A percentile compares a stretch with the other conserved stretches of the same genome.
These are phyloP conservation scores for Metschnikowia chrysomelidarum DNA, from an alignment of 805 yeast genomes.

Conservation along the genomic window DNA sequence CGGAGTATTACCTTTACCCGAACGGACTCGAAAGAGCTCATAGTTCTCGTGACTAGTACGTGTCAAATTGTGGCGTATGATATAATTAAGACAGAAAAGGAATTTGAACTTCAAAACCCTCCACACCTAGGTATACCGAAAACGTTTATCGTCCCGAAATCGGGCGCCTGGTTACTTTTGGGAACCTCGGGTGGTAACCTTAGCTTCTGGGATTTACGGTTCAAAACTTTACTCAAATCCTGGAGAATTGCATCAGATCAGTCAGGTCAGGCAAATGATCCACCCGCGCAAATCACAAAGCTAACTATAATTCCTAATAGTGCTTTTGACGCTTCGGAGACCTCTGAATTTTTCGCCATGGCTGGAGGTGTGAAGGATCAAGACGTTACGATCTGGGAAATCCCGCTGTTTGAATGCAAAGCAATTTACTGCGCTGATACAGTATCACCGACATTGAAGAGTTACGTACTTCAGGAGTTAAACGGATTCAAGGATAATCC, in stretches of 20 bases:
- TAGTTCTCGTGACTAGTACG: slow-evolving; percentile 52
- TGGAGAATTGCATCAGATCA: slow-evolving; percentile 54
- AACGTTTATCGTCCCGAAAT: slow-evolving; percentile 54
- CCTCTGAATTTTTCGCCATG: slow-evolving; percentile 38
- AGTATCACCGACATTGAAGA: slow-evolving; percentile 21
- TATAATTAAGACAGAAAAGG: slow-evolving; percentile 51
- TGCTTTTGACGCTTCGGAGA: not conserved
- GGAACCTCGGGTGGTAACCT: slow-evolving; percentile 78
- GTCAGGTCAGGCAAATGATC: slow-evolving; percentile 7
- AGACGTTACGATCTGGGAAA: slow-evolving; percentile 73
- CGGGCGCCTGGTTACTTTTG: slow-evolving; percentile 59
- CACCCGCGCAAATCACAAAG: slow-evolving; percentile 43
- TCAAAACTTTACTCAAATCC: slow-evolving; percentile 55
- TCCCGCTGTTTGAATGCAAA: slow-evolving; percentile 59
- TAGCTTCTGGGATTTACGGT: slow-evolving; percentile 80
- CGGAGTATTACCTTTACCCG: slow-evolving; percentile 42
- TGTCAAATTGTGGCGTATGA: slow-evolving; percentile 56
- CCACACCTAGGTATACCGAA: slow-evolving; percentile 65
- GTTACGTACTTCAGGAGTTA: slow-evolving; percentile 25
- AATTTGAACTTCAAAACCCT: slow-evolving; percentile 49
- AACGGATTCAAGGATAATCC: slow-evolving; percentile 14
- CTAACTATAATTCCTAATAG: slow-evolving; percentile 43
- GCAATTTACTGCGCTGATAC: slow-evolving; percentile 26
- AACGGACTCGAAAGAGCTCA: slow-evolving; percentile 36
- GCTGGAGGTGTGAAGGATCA: slow-evolving; percentile 64